Conservation (phyloP, 345 rosid species). For the Salix brachista region DNA sequence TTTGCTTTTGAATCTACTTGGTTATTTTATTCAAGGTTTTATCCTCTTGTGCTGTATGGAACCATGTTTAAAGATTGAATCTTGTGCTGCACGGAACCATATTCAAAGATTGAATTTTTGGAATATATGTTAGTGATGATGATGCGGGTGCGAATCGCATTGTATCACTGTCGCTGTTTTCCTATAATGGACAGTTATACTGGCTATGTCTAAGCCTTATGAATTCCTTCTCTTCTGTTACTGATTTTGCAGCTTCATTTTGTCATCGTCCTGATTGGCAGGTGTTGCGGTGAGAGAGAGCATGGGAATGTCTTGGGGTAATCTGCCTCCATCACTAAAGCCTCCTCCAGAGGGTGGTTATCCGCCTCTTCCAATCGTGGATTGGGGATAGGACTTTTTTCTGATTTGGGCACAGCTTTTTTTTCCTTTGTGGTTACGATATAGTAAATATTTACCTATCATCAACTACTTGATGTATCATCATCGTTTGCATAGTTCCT, state of each 20-base stretch:
- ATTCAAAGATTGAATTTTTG: background rate
- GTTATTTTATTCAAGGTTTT: background rate
- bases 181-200: background rate
- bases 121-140: background rate
- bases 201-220: background rate
- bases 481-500: background rate
- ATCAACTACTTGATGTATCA: background rate
- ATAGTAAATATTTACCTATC: background rate
- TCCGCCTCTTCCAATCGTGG: conserved; percentile 51
- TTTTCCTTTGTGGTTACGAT: background rate
- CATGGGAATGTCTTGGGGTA: conserved; percentile 56
- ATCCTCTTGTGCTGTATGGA: background rate
- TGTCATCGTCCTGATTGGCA: conserved; percentile 13
- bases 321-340: conserved; percentile 80
- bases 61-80: background rate
- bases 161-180: too few relatives aligned
- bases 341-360: conserved; percentile 86
- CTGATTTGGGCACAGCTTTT: background rate
- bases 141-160: too few relatives aligned
- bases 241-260: background rate
- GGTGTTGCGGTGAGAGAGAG: conserved; percentile 40
- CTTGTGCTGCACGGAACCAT: background rate
- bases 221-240: background rate
- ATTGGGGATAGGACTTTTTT: conserved; percentile 62
- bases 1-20: background rate